phyloP scores from a whole-genome alignment of 345 rosid genomes.

The Toxicodendron radicans region DNA sequence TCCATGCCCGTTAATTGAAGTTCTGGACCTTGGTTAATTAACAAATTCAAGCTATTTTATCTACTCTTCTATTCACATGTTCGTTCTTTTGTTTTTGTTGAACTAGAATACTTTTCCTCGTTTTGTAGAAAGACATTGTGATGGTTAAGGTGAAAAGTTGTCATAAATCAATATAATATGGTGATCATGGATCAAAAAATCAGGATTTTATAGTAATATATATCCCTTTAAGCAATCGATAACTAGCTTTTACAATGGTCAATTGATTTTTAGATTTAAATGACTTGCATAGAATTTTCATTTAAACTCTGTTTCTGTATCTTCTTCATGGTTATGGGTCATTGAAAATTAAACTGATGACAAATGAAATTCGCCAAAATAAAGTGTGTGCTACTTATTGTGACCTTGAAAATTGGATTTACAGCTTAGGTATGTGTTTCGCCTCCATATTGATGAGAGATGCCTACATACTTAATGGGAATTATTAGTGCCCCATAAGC shows the following conservation, averaged over 20 bases:
- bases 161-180: neutral
- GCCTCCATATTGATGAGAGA: neutral
- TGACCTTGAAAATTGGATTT: no score
- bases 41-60: neutral
- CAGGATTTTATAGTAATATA: neutral
- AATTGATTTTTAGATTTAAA: neutral
- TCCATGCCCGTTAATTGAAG: no score
- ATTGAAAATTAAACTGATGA: neutral
- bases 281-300: neutral
- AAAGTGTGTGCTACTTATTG: neutral
- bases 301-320: neutral
- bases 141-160: constrained; percentile 4
- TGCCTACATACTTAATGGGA: neutral
- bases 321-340: neutral
- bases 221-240: neutral
- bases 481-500: neutral
- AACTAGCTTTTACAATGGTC: neutral
- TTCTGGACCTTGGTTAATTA: neutral
- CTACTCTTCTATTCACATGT: neutral
- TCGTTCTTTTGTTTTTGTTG: neutral
- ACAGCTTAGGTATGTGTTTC: neutral
- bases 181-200: neutral
- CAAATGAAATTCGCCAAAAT: neutral
- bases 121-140: neutral
- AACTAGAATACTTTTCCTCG: constrained; percentile 1